Base-by-base conservation (phyloP, 2,329 filamentous ascomycete genomes). In the Botryotinia convoluta region DNA sequence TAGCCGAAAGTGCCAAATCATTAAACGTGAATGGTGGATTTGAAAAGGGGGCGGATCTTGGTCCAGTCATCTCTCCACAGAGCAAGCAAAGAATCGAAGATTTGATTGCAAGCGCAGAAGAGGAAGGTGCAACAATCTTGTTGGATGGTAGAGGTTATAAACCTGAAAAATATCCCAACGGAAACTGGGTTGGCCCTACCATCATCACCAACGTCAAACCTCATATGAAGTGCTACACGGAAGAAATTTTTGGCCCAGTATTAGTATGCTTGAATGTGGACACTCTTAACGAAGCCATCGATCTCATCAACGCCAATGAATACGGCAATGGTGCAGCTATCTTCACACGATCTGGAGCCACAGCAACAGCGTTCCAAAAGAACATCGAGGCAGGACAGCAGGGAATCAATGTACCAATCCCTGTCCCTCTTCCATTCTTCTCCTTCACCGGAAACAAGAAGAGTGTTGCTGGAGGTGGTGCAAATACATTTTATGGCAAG, bases 401-500 rank as follows among this genome's bases (percentile, higher is more conserved):
- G 20, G 93, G 93, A 67, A 92, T 96, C 85, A 96, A 96, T 79
- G 92, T 95, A 18, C 92, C 92, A 32, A 94, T 94, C 8, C 72
- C 72, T 32, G 90, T 92, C 74, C 90, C 90, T 22, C 84, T 92
- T 78, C 90, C 90, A 80, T 91, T 92, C 87, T 92, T 92, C 83
- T 90, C 88, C 72, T 92, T 92, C 82, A 92, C 90, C 42, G 90
- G 90, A 62, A 92, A 92, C 86, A 95, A 99, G 91, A 95, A 92
- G 87, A 94, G 91, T 80, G 87, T 98, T 73, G 96, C 96, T 0
- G 96, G 95, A 72, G 95, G 95, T 70, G 95, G 96, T 75, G 92
- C 93, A 54, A 97, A 89, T 84, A 97, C 94, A 26, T 98, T 99
- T 82, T 99, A 99, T 84, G 96, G 96, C 77, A 92, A 93, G 83